Evolutionary conservation across 768 basidiomycete species (phyloP), one percentile per base, ranked within the genome.

Genomic region (Lenzites betulinus): DNA sequence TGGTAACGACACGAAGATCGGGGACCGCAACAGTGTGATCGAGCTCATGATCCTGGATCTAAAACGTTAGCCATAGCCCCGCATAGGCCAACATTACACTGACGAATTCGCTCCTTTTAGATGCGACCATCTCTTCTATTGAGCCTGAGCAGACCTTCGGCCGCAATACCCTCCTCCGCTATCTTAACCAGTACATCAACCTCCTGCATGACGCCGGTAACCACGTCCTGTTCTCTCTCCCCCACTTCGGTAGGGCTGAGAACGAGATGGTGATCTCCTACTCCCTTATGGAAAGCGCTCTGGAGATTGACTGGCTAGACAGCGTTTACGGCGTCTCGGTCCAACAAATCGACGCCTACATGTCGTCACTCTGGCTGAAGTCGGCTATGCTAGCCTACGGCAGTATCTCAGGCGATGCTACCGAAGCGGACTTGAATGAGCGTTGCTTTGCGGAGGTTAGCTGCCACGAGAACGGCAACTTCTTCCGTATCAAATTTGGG

Each of bases 201-300:
- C 57, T 68, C 47, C 62, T 73, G 15, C 51, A 61, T 16, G 47
- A 54, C 18, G 68, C 70, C 1, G 70, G 70, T 0, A 51, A 61
- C 48, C 63, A 73, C 64, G 60, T 66, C 50, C 56, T 73, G n/a
- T 69, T 67, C 54, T 66, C 67, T 6, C 60, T 73, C 6, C 71
- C 72, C n/a, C 51, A 51, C 2, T 38, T 26, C 20, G 35, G 9
- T 22, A 42, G 58, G 20, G 48, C 55, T 28, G 42, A 38, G 9
- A 20, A 3, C 18, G 18, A 50, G 22, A 33, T n/a, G 35, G 18
- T 39, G 28, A 53, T 13, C 22, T 18, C 35, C 11, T 25, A 9
- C 33, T 50, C 36, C 16, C 15, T 28, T 18, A 36, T 13, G 36
- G 33, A 38, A 20, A 30, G 23, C 20, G 13, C n/a, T 13, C 13